These are phyloP conservation scores for Trichoderma sp. DNA, from an alignment of 2,329 filamentous ascomycete genomes.

Conservation along the genomic window DNA sequence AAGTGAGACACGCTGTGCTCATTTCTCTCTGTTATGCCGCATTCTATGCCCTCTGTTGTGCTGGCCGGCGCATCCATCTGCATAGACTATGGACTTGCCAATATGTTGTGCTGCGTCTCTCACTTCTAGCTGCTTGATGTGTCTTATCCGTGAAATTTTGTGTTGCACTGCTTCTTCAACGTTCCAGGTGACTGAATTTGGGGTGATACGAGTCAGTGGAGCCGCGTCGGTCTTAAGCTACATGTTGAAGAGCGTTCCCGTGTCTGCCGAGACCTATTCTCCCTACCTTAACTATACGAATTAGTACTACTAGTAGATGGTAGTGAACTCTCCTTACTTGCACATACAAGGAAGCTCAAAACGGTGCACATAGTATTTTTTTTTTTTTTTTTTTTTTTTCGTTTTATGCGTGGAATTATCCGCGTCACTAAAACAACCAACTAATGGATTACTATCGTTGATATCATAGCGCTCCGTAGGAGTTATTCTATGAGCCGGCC, in stretches of 20 bases:
- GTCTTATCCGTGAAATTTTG: neutral
- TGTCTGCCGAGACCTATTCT: conserved; percentile 1
- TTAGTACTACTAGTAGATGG: too few species aligned
- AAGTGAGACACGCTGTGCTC: neutral
- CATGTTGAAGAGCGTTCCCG: neutral
- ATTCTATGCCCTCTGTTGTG: neutral
- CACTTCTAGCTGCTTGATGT: neutral
- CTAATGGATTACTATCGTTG: neutral
- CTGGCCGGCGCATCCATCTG: neutral
- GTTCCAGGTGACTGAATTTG: neutral
- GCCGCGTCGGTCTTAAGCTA: neutral
- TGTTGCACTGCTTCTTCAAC: neutral
- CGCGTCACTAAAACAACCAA: neutral
- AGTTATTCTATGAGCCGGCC: neutral
- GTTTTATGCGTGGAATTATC: neutral
- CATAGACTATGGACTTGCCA: neutral
- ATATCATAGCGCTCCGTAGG: neutral
- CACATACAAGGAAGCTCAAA: neutral
- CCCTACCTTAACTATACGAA: neutral
- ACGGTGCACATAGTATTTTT: neutral
- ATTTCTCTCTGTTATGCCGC: neutral
- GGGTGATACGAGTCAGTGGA: neutral
- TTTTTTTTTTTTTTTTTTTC: too few species aligned
- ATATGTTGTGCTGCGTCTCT: neutral
- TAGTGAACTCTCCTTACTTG: neutral